phyloP scores from a whole-genome alignment of 495 filamentous ascomycete genomes.

The Trichoderma orchidacearum region DNA sequence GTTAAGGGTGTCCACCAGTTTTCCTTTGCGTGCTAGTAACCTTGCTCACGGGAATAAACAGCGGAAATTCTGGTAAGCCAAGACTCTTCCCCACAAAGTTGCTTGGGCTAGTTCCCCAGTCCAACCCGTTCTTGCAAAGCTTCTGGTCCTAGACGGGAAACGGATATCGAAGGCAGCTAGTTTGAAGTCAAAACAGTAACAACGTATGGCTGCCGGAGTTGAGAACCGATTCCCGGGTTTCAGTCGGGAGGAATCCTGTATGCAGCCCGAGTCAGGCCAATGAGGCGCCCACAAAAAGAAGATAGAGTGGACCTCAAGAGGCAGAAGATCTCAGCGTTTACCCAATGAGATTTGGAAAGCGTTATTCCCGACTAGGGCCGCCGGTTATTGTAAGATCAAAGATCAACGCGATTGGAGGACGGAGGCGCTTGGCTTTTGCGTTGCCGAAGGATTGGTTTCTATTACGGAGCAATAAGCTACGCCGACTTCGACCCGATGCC shows the following conservation, averaged over 20 bases:
- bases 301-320: background rate
- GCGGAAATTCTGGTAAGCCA: background rate
- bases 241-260: background rate
- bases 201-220: background rate
- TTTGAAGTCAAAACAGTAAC: background rate
- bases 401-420: background rate
- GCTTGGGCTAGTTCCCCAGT: too few relatives aligned
- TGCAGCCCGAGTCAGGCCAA: background rate
- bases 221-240: background rate
- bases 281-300: background rate
- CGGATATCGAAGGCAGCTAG: background rate
- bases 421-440: background rate
- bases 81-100: background rate
- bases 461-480: too few relatives aligned
- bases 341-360: background rate
- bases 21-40: background rate
- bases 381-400: too few relatives aligned
- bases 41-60: background rate
- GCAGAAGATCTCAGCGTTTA: background rate
- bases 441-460: background rate
- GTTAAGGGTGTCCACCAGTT: background rate
- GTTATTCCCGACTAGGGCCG: background rate
- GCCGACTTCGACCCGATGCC: too few relatives aligned
- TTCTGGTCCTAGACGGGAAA: background rate
- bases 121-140: background rate